These are phyloP conservation scores for Lachancea fermentati DNA, from an alignment of 805 yeast genomes.

Conservation along the genomic window DNA sequence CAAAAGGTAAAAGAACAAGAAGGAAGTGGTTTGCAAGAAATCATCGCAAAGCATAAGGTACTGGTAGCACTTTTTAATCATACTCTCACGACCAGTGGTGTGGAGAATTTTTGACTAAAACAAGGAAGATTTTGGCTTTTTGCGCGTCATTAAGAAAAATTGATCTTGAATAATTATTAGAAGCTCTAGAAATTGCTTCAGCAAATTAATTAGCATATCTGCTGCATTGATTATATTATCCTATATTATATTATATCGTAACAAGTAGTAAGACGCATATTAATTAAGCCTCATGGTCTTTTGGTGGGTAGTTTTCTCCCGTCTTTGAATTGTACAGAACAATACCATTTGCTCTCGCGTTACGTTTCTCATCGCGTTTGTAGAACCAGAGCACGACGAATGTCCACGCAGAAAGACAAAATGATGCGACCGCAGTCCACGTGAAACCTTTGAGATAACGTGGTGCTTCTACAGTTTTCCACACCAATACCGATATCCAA, in stretches of 20 bases:
- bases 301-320: constrained; percentile 9
- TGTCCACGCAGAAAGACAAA: constrained; percentile 24
- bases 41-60: too few relatives aligned
- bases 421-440: constrained; percentile 35
- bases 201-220: not conserved
- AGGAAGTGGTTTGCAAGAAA: not conserved
- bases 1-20: not conserved
- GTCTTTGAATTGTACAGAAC: constrained; percentile 23
- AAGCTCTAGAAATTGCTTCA: not conserved
- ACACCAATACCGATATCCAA: constrained; percentile 43
- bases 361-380: constrained; percentile 35
- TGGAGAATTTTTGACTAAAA: constrained; percentile 5
- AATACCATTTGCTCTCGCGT: constrained; percentile 37
- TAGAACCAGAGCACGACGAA: constrained; percentile 31
- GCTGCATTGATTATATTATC: not conserved
- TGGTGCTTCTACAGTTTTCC: constrained; percentile 49
- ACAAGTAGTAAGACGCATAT: too few relatives aligned
- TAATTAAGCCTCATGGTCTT: constrained; percentile 5
- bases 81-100: too few relatives aligned
- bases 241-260: too few relatives aligned
- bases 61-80: too few relatives aligned
- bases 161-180: not conserved
- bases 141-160: too few relatives aligned
- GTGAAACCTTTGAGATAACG: constrained; percentile 49
- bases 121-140: too few relatives aligned